Evolutionary conservation across 306 rosid genomes (phyloP).

Genomic region (Aeschynomene evenia): DNA sequence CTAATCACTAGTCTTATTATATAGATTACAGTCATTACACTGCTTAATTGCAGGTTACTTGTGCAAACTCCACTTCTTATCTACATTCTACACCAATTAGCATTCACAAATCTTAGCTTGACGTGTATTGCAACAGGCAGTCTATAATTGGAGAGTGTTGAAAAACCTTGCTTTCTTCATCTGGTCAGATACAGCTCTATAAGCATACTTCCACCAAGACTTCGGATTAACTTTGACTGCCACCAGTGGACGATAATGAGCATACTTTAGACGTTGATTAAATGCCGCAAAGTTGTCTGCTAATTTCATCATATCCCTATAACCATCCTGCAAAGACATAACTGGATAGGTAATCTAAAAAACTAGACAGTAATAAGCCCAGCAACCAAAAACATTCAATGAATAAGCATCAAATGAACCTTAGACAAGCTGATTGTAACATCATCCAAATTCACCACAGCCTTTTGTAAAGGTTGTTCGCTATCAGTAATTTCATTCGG

Average conservation of each 20-base stretch:
- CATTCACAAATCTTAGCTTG: conserved; percentile 13
- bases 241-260: conserved; percentile 84
- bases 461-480: conserved; percentile 79
- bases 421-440: conserved; percentile 88
- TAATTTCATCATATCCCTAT: conserved; percentile 71
- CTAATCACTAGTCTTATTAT: neutral
- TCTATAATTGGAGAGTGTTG: conserved; percentile 4
- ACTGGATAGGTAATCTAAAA: conserved; percentile 16
- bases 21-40: neutral
- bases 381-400: conserved; percentile 7
- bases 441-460: conserved; percentile 88
- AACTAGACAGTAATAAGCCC: conserved; percentile 11
- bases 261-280: conserved; percentile 88
- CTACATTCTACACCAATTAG: neutral
- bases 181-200: conserved; percentile 80
- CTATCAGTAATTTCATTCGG: conserved; percentile 61
- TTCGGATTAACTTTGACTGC: conserved; percentile 70
- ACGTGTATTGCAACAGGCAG: neutral
- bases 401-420: conserved; percentile 46
- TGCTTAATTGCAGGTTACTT: neutral
- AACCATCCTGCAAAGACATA: conserved; percentile 72
- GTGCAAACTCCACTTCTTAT: conserved; percentile 4
- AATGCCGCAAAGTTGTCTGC: conserved; percentile 94
- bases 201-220: conserved; percentile 95
- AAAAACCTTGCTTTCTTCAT: conserved; percentile 88